Evolutionary conservation across 176 grass and related monocot species (phyloP).

Genomic region (Puccinellia tenuiflora): DNA sequence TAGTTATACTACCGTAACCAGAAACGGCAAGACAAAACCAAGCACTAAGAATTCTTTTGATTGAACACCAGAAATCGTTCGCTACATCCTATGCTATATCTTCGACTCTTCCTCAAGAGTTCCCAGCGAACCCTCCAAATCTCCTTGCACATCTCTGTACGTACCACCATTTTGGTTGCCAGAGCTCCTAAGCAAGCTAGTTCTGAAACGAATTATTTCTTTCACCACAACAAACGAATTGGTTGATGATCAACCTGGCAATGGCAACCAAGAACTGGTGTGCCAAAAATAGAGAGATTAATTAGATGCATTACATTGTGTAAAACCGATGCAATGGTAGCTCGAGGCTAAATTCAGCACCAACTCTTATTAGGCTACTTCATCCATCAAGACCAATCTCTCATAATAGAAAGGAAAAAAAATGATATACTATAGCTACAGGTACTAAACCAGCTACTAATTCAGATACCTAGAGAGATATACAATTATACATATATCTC

Average conservation of each 20-base stretch:
- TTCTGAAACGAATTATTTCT: constrained; percentile 70
- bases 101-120: too few species aligned
- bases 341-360: constrained; percentile 20
- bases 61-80: too few species aligned
- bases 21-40: too few species aligned
- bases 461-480: constrained; percentile 43
- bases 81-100: too few species aligned
- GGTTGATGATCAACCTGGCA: constrained; percentile 33
- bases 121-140: too few species aligned
- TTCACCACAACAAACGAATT: constrained; percentile 50
- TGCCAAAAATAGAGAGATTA: neutral
- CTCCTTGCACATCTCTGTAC: too few species aligned
- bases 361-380: constrained; percentile 21
- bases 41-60: too few species aligned
- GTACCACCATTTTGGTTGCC: constrained; percentile 7
- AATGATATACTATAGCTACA: neutral
- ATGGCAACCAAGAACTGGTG: neutral
- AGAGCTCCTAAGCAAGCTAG: constrained; percentile 56
- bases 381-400: neutral
- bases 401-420: neutral
- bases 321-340: neutral
- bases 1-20: too few species aligned
- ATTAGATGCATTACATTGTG: constrained; percentile 18
- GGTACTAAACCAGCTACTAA: constrained; percentile 1
- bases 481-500: constrained; percentile 43